A percentile compares a stretch with the other conserved stretches of the same genome.
Evolutionary conservation across 2,329 filamentous ascomycete genomes (phyloP).

Genomic region (Xylaria sp.): DNA sequence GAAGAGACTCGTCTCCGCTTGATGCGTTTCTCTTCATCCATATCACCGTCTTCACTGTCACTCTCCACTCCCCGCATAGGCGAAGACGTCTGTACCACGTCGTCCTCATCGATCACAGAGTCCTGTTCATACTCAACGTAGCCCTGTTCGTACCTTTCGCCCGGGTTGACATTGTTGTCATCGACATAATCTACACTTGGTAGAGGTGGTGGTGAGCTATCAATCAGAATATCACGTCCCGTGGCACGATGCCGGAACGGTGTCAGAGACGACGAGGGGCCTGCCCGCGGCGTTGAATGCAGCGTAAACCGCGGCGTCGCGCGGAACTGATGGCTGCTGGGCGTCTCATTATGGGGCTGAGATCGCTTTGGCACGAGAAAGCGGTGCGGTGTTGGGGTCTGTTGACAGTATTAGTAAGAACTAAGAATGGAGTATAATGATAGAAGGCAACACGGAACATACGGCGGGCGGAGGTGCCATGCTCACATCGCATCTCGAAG

Average conservation of each 20-base stretch:
- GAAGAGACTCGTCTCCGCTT: constrained; percentile 55
- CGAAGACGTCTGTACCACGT: constrained; percentile 42
- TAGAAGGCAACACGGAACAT: constrained; percentile 22
- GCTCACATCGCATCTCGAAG: constrained; percentile 23
- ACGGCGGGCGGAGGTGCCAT: constrained; percentile 46
- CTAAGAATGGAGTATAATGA: not conserved
- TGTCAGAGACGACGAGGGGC: constrained; percentile 38
- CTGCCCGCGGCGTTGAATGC: constrained; percentile 45
- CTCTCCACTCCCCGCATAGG: constrained; percentile 26
- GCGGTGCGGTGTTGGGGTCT: constrained; percentile 50
- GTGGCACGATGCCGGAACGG: constrained; percentile 33
- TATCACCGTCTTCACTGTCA: constrained; percentile 1
- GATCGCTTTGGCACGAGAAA: constrained; percentile 49
- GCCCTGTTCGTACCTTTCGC: not conserved
- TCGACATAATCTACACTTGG: constrained; percentile 9
- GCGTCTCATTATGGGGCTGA: constrained; percentile 44
- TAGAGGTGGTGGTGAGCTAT: constrained; percentile 45
- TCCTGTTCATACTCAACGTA: constrained; percentile 14
- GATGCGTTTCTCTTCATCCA: constrained; percentile 36
- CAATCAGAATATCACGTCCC: constrained; percentile 41
- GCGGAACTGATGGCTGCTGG: constrained; percentile 49
- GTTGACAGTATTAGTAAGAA: constrained; percentile 11
- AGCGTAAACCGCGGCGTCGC: constrained; percentile 50
- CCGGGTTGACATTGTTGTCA: constrained; percentile 1
- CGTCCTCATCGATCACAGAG: constrained; percentile 25